A percentile compares a stretch with the other conserved stretches of the same genome.
phyloP scores from a whole-genome alignment of 148 eudicot genomes.

The Persicaria tinctoria region DNA sequence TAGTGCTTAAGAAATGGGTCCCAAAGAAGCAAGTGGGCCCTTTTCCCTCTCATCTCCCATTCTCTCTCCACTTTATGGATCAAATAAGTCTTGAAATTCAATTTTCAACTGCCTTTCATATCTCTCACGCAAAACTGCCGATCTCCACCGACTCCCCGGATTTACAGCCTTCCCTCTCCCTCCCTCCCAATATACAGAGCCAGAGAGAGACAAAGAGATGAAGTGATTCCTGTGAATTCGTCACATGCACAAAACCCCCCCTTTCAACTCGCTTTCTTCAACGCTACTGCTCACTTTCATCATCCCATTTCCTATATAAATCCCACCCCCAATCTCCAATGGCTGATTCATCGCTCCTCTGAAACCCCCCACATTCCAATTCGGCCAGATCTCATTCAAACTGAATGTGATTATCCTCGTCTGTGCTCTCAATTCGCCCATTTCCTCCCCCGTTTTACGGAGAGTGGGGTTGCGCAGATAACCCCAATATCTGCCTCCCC shows the following conservation, averaged over 20 bases:
- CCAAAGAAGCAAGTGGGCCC: not conserved
- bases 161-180: not conserved
- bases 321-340: not conserved
- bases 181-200: not conserved
- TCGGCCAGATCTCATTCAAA: not conserved
- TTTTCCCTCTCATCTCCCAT: not conserved
- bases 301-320: not conserved
- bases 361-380: not conserved
- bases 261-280: slow-evolving; percentile 5
- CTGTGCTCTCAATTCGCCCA: not conserved
- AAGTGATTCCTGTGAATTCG: slow-evolving; percentile 4
- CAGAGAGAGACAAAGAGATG: not conserved
- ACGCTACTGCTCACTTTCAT: slow-evolving; percentile 2
- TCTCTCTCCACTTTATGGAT: not conserved
- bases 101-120: slow-evolving; percentile 12
- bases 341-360: not conserved
- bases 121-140: slow-evolving; percentile 4
- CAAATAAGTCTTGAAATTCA: not conserved
- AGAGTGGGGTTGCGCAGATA: slow-evolving; percentile 12
- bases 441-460: not conserved
- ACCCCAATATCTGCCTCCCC: slow-evolving; percentile 5
- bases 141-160: slow-evolving; percentile 13
- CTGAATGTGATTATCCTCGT: not conserved
- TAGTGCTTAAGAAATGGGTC: not conserved
- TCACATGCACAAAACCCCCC: slow-evolving; percentile 10